Base-by-base conservation (phyloP, 257 asterid genomes). In the Penstemon eatonii region DNA sequence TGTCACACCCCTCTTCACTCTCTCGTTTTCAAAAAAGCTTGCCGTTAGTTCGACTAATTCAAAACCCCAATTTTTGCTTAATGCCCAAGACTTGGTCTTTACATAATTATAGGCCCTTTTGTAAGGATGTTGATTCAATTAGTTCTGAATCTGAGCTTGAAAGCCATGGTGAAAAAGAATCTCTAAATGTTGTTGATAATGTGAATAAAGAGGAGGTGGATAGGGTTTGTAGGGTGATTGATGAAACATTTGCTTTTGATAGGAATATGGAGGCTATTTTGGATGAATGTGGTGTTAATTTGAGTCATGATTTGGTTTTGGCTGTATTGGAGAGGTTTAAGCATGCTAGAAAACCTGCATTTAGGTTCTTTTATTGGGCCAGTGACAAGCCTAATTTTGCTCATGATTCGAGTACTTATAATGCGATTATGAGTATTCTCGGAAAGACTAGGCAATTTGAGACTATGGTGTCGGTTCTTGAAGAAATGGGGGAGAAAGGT, bases 401-500 rank as follows among this genome's bases (percentile, higher is more conserved):
- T 49, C 97, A 89, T 63, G 85, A 88, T 77, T 78, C 87, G 3
- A 85, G 82, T 51, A 87, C 97, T 5, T 89, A 83, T 62, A 86
- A 94, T 70, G 81, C 80, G 2, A 79, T 94, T 91, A 75, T 94
- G 89, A 56, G 63, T 37, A 68, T 94, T 70, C 87, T 94, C 52
- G 97, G 97, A 47, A 89, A 87, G 83, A 70, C 76, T n/a, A 83
- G 90, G 82, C 99, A 91, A 78, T 94, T 94, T 63, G 96, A 94
- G 92, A 89, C 96, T 4, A 83, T 94, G 99, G 69, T 84, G 8
- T 80, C 90, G 0, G 58, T 94, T 59, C 89, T 89, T 61, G 93
- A 86, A 51, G 96, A 94, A 76, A 93, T 93, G 95, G 96, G 96
- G 0, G 90, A 79, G 65, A 91, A 89, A 75, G 84, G 93, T 6